Percentiles rank a stretch among this genome's conserved stretches.
Conservation (phyloP, 208 protist genomes). For the Crithidia expoeki region DNA sequence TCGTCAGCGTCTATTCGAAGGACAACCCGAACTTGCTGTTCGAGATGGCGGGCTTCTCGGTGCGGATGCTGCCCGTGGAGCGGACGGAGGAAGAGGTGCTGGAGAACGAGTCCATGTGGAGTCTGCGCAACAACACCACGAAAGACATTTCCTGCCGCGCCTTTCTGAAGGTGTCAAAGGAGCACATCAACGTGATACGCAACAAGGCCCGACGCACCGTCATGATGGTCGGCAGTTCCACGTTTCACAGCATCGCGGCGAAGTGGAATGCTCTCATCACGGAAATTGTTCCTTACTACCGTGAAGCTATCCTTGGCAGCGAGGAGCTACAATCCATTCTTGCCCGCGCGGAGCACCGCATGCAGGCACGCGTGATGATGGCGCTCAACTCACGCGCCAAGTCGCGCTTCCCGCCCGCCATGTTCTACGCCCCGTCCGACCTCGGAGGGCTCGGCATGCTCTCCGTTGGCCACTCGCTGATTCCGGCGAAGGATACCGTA, state of each 20-base stretch:
- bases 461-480: constrained; percentile 99
- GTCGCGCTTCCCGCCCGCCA: constrained; percentile 99
- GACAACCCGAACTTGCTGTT: constrained; percentile 99
- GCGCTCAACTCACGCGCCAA: constrained; percentile 99
- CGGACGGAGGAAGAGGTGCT: constrained; percentile 92
- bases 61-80: constrained; percentile 93
- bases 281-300: constrained; percentile 99
- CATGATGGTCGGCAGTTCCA: constrained; percentile 99
- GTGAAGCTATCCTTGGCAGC: constrained; percentile 98
- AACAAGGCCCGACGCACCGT: constrained; percentile 99
- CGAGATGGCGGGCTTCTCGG: constrained; percentile 99
- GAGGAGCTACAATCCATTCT: constrained; percentile 99
- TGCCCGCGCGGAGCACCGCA: constrained; percentile 99
- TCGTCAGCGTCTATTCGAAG: constrained; percentile 99
- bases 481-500: constrained; percentile 98
- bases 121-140: constrained; percentile 98
- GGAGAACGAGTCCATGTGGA: constrained; percentile 99
- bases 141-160: constrained; percentile 99
- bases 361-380: constrained; percentile 99
- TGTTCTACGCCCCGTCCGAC: constrained; percentile 99
- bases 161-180: constrained; percentile 98
- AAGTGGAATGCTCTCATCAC: constrained; percentile 99
- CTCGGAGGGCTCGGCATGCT: constrained; percentile 99
- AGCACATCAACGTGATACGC: constrained; percentile 96
- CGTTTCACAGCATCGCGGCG: constrained; percentile 99